phyloP scores from a whole-genome alignment of 129 eudicot genomes.

The Ambrosia artemisiifolia region DNA sequence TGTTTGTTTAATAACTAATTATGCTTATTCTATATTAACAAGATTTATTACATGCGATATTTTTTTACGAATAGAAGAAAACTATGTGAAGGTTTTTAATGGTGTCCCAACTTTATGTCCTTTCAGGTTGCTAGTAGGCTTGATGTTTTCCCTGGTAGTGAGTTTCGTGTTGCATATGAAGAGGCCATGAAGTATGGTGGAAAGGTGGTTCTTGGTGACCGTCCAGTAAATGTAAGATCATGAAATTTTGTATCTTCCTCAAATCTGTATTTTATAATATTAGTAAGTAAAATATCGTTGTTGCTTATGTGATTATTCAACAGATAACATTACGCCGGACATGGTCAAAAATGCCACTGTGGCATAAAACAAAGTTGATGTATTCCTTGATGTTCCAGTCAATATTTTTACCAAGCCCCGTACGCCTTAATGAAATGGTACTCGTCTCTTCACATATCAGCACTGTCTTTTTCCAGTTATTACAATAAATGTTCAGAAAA shows the following conservation, averaged over 20 bases:
- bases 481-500: not conserved
- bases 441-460: conserved; percentile 5
- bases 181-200: conserved; percentile 90
- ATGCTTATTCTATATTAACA: not conserved
- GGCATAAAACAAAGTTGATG: conserved; percentile 86
- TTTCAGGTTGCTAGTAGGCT: conserved; percentile 86
- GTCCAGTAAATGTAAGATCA: conserved; percentile 79
- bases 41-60: not conserved
- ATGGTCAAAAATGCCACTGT: conserved; percentile 91
- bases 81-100: not conserved
- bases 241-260: not conserved
- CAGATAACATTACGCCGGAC: conserved; percentile 85
- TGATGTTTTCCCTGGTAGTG: conserved; percentile 95
- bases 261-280: not conserved
- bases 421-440: conserved; percentile 69
- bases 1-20: not conserved
- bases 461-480: not conserved
- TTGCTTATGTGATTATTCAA: conserved; percentile 3
- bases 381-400: conserved; percentile 78
- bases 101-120: not conserved
- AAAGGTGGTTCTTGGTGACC: conserved; percentile 97
- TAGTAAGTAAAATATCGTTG: not conserved
- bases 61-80: not conserved
- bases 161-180: conserved; percentile 94
- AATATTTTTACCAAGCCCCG: conserved; percentile 72